Conservation (phyloP, 805 yeast species). For the Jamesozyma jinghongensis region DNA sequence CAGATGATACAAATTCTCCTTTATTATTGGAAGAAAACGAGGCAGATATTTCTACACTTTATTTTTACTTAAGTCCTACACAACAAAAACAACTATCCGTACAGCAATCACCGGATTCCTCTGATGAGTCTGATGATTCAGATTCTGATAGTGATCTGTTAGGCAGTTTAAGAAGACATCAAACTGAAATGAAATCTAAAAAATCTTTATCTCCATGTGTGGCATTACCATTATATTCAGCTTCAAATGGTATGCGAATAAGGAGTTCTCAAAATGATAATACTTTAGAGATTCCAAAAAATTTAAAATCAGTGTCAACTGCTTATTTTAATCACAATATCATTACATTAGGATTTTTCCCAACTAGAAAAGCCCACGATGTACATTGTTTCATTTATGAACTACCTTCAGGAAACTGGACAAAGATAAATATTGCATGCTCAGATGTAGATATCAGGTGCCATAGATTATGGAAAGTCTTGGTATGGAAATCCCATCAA, state of each 20-base stretch:
- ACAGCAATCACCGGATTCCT: background rate
- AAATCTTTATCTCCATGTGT: constrained; percentile 26
- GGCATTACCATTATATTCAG: constrained; percentile 28
- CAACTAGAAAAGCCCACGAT: constrained; percentile 29
- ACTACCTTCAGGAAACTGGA: constrained; percentile 42
- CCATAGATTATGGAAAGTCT: constrained; percentile 59
- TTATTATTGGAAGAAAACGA: constrained; percentile 20
- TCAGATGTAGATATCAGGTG: constrained; percentile 46
- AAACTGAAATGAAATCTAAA: too few species aligned
- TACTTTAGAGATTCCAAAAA: constrained; percentile 23
- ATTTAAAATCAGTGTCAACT: constrained; percentile 47
- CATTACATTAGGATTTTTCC: constrained; percentile 51
- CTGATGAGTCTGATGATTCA: constrained; percentile 2
- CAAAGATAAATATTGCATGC: constrained; percentile 45
- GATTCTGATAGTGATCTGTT: too few species aligned
- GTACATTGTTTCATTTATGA: constrained; percentile 28
- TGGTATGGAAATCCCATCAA: constrained; percentile 73
- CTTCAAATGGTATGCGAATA: constrained; percentile 28
- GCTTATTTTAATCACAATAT: constrained; percentile 60
- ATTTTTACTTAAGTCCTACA: constrained; percentile 8
- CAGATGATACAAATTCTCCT: constrained; percentile 17
- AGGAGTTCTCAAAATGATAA: constrained; percentile 13
- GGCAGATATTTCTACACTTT: constrained; percentile 20
- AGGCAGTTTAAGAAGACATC: too few species aligned
- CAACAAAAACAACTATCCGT: background rate